A percentile compares a stretch with the other conserved stretches of the same genome.
Evolutionary conservation across 2,329 filamentous ascomycete genomes (phyloP).

Genomic region (Sporothrix globosa): DNA sequence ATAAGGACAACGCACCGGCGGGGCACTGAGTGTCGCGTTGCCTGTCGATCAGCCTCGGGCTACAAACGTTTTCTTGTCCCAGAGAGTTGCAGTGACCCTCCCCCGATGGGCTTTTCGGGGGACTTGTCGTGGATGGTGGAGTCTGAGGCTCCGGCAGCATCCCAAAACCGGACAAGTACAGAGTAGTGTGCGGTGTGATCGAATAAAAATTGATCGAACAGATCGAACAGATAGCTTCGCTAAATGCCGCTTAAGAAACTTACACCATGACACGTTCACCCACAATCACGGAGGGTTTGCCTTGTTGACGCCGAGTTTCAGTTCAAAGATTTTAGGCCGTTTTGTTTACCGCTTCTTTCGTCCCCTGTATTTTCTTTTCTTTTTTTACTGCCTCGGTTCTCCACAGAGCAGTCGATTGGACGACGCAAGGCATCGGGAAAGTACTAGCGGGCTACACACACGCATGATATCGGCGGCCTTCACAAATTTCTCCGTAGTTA

Average conservation of each 20-base stretch:
- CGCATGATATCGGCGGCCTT: background rate
- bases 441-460: slow-evolving; percentile 11
- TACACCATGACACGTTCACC: too few relatives aligned
- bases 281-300: background rate
- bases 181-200: background rate
- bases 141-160: slow-evolving; percentile 9
- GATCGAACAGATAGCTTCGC: background rate
- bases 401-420: background rate
- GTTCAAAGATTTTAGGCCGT: background rate
- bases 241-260: too few relatives aligned
- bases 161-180: slow-evolving; percentile 23
- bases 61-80: slow-evolving; percentile 1
- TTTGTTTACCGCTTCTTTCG: slow-evolving; percentile 23
- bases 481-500: background rate
- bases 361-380: background rate
- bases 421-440: background rate
- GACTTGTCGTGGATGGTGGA: background rate
- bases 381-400: background rate
- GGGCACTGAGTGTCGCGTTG: slow-evolving; percentile 4
- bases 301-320: slow-evolving; percentile 7
- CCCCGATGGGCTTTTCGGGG: slow-evolving; percentile 2
- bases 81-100: slow-evolving; percentile 13
- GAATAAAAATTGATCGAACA: too few relatives aligned
- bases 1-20: slow-evolving; percentile 1
- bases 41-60: slow-evolving; percentile 18